These are phyloP conservation scores for Macaranga tanarius DNA, from an alignment of 441 rosid species.

Conservation along the genomic window DNA sequence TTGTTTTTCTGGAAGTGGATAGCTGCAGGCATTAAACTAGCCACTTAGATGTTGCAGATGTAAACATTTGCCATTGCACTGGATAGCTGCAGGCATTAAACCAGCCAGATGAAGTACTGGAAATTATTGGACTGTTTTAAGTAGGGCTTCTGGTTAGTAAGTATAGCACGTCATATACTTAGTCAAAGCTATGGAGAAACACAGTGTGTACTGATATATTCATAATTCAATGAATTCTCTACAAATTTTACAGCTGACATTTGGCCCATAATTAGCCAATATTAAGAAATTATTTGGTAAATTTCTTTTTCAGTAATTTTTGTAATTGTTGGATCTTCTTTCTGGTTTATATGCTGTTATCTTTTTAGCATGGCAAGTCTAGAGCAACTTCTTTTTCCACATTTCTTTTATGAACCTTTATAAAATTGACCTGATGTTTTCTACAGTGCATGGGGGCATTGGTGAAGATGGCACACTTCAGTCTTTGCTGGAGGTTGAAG, in stretches of 20 bases:
- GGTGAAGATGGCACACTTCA: slow-evolving; percentile 98
- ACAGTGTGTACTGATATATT: neutral
- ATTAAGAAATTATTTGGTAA: neutral
- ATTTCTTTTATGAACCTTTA: neutral
- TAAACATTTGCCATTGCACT: neutral
- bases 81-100: too few species aligned
- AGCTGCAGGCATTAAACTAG: neutral
- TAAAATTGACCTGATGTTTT: slow-evolving; percentile 27
- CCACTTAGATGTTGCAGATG: neutral
- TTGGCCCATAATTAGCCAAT: neutral
- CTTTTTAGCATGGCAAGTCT: neutral
- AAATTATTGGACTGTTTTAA: neutral
- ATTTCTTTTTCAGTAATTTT: neutral
- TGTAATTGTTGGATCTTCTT: neutral
- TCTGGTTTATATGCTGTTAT: neutral
- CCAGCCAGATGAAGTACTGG: too few species aligned
- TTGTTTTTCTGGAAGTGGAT: neutral
- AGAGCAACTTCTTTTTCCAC: neutral
- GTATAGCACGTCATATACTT: neutral
- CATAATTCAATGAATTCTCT: slow-evolving; percentile 2
- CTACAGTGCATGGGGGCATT: slow-evolving; percentile 90
- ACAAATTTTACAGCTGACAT: neutral
- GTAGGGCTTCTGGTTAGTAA: neutral
- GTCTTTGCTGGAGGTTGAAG: slow-evolving; percentile 71
- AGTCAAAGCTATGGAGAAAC: neutral